These are phyloP conservation scores for Diutina sp. DNA, from an alignment of 1,139 yeast genomes.

Conservation along the genomic window DNA sequence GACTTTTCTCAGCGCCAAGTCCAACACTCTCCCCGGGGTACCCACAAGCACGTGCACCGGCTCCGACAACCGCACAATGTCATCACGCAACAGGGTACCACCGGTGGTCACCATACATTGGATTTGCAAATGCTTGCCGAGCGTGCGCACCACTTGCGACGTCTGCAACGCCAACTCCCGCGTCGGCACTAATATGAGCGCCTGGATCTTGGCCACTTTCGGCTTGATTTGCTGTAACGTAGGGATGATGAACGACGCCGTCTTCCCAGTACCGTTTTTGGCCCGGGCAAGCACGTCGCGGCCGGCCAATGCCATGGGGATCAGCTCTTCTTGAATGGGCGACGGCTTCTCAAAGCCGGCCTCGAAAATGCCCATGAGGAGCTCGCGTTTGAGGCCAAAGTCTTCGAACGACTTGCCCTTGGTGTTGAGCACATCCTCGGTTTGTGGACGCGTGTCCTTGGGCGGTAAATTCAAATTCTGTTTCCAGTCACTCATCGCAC, in stretches of 20 bases:
- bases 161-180: slow-evolving; percentile 96
- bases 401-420: slow-evolving; percentile 90
- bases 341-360: slow-evolving; percentile 98
- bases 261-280: slow-evolving; percentile 96
- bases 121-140: slow-evolving; percentile 85
- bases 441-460: slow-evolving; percentile 86
- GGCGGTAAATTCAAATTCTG: slow-evolving; percentile 58
- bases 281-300: slow-evolving; percentile 97
- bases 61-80: slow-evolving; percentile 82
- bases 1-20: slow-evolving; percentile 76
- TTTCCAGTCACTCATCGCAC: slow-evolving; percentile 41
- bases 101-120: slow-evolving; percentile 99
- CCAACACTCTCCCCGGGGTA: slow-evolving; percentile 94
- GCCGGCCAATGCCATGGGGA: slow-evolving; percentile 91
- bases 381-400: slow-evolving; percentile 79
- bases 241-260: slow-evolving; percentile 92
- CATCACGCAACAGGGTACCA: slow-evolving; percentile 91
- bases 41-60: slow-evolving; percentile 89
- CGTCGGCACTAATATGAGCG: slow-evolving; percentile 81
- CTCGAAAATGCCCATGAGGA: slow-evolving; percentile 96
- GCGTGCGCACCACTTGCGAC: slow-evolving; percentile 93
- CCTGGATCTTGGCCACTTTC: slow-evolving; percentile 73
- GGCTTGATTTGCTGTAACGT: slow-evolving; percentile 78
- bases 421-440: slow-evolving; percentile 89
- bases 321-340: slow-evolving; percentile 95